Evolutionary conservation across 129 eudicot genomes (phyloP), one percentile per base, ranked within the genome.

Genomic region (Tagetes erecta): DNA sequence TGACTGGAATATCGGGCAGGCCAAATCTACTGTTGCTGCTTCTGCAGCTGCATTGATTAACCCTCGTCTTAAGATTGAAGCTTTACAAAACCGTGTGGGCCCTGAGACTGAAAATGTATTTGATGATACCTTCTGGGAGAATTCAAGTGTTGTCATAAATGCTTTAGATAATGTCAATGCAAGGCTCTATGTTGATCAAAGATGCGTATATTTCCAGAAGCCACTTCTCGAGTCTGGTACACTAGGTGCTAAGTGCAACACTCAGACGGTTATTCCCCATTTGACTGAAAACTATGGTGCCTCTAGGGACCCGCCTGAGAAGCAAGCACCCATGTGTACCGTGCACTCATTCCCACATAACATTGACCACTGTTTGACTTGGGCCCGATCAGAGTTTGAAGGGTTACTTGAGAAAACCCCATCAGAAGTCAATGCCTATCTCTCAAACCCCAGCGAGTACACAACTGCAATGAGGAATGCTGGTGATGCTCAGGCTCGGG

Each of bases 1-100:
- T 67, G 98, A 92, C 76, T 92, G 98, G 98, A 92, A 92, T 79
- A 92, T 92, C 30, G 98, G 98, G 70, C 96, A 92, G 82, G 96
- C 96, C 35, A 92, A 89, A 78, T 92, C 98, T 52, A 89, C 96
- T 2, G 96, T 92, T 73, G 98, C 96, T 69, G 98, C 96, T 68
- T 68, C 92, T 47, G 96, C 98, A 6, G 95, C 98, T 59, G 71
- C 87, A 20, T 68, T 79, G 46, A 87, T 92, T 31, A 92, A 89
- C 68, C 88, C 96, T 5, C 74, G 59, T 73, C 65, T 92, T 75
- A 82, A 47, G 44, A 78, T 92, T n/a, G 91, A 89, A 89, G 97
- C 97, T 55, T 83, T 92, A 80, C 97, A 92, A 86, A 89, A 92
- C 36, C 94, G 97, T 52, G 98, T 90, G 73, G 95, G 98, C n/a